Percentiles rank a stretch among this genome's conserved stretches.
phyloP scores from a whole-genome alignment of 768 basidiomycete species.

The Tulasnella sp. region DNA sequence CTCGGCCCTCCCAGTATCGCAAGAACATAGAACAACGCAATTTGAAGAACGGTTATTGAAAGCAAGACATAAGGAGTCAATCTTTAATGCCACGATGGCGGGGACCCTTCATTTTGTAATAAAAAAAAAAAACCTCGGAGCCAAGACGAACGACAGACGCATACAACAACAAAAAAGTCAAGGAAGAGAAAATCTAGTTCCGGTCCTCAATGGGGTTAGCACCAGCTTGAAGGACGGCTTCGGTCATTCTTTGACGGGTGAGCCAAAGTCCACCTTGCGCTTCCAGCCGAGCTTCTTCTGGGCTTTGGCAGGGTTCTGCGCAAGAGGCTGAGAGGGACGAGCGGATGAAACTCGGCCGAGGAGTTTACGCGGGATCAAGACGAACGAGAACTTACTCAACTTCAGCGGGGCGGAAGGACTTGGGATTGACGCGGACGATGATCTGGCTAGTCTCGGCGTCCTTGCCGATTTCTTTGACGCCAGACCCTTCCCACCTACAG shows the following conservation, averaged over 20 bases:
- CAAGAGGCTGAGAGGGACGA: conserved; percentile 51
- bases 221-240: conserved; percentile 65
- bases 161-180: not conserved
- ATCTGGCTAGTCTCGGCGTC: conserved; percentile 59
- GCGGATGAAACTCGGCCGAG: not conserved
- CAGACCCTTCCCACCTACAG: conserved; percentile 65
- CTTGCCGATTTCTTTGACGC: conserved; percentile 69
- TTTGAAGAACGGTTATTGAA: not conserved
- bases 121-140: too few species aligned
- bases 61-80: not conserved
- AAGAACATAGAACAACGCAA: not conserved
- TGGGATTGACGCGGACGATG: conserved; percentile 76
- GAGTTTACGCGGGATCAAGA: not conserved
- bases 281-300: conserved; percentile 86
- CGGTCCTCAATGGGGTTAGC: conserved; percentile 74
- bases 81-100: not conserved
- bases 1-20: too few species aligned
- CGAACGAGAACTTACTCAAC: conserved; percentile 62
- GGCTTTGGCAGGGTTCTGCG: conserved; percentile 84
- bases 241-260: conserved; percentile 89
- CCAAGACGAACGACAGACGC: not conserved
- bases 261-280: conserved; percentile 72
- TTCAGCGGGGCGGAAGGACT: conserved; percentile 92
- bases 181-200: conserved; percentile 45
- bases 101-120: not conserved